Conservation (phyloP, 2,329 filamentous ascomycete species). For the Clarireedia monteithiana region DNA sequence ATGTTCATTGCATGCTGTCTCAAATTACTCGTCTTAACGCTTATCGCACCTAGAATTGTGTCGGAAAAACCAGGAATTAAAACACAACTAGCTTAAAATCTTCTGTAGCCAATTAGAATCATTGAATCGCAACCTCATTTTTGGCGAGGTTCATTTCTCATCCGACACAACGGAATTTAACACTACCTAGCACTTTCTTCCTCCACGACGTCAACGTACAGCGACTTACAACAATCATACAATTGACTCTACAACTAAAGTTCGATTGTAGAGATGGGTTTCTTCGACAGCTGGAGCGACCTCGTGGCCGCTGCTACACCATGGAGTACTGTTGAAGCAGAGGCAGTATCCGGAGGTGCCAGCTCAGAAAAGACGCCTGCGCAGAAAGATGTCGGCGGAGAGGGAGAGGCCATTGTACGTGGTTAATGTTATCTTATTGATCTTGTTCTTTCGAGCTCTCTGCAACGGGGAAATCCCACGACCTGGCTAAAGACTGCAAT, state of each 20-base stretch:
- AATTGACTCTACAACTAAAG: conserved; percentile 10
- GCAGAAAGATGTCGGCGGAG: conserved; percentile 40
- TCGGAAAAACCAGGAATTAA: conserved; percentile 11
- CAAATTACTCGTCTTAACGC: background rate
- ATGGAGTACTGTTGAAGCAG: conserved; percentile 57
- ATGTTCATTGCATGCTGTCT: background rate
- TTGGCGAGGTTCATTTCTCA: conserved; percentile 11
- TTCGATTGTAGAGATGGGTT: conserved; percentile 43
- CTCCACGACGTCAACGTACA: conserved; percentile 4
- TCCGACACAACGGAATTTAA: conserved; percentile 9
- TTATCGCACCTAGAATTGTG: background rate
- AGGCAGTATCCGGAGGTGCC: conserved; percentile 35
- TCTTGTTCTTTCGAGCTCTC: too few species aligned
- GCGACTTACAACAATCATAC: conserved; percentile 5
- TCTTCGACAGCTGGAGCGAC: conserved; percentile 58
- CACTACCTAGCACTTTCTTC: background rate
- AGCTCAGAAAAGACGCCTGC: conserved; percentile 35
- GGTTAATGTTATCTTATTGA: background rate
- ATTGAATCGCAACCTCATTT: conserved; percentile 14
- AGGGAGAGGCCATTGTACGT: conserved; percentile 28
- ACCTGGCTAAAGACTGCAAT: too few species aligned
- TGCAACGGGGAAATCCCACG: too few species aligned
- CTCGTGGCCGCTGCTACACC: conserved; percentile 57
- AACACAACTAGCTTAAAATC: background rate
- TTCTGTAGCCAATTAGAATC: conserved; percentile 22